These are phyloP conservation scores for Clathrospora elynae DNA, from an alignment of 2,329 filamentous ascomycete genomes.

Conservation along the genomic window DNA sequence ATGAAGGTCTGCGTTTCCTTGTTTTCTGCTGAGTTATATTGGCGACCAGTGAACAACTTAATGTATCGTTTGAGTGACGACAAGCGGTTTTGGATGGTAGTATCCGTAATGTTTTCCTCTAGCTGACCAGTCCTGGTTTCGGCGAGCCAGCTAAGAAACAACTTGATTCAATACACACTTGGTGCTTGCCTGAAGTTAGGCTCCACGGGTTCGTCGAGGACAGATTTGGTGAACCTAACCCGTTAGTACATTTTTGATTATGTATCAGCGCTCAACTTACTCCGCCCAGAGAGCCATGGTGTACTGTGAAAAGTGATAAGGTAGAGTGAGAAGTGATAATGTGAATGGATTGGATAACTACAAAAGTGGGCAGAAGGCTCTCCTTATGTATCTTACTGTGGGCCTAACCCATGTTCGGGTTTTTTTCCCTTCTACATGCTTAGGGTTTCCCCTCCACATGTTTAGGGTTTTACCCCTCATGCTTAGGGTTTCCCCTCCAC, in stretches of 20 bases:
- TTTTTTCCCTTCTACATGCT: no score
- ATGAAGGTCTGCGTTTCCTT: conserved; percentile 3
- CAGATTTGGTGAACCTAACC: not conserved
- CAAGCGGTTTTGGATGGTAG: conserved; percentile 10
- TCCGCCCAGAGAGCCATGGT: no score
- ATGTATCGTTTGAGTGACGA: conserved; percentile 13
- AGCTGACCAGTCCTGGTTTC: conserved; percentile 7
- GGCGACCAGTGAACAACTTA: conserved; percentile 8
- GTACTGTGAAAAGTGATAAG: not conserved
- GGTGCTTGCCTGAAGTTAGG: not conserved
- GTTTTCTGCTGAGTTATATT: conserved; percentile 12
- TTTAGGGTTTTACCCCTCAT: no score
- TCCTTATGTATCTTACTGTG: no score
- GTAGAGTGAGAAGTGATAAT: not conserved
- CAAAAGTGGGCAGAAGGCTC: no score
- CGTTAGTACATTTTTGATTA: not conserved
- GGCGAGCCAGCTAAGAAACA: conserved; percentile 12
- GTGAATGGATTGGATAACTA: not conserved
- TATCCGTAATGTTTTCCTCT: conserved; percentile 14
- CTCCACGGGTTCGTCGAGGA: not conserved
- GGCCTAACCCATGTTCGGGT: no score
- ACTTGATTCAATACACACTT: not conserved
- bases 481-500: no score
- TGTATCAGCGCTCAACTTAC: no score
- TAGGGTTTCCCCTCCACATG: no score